Evolutionary conservation across 192 early-diverging fungal genomes (phyloP).

Genomic region (Coemansia umbellata): DNA sequence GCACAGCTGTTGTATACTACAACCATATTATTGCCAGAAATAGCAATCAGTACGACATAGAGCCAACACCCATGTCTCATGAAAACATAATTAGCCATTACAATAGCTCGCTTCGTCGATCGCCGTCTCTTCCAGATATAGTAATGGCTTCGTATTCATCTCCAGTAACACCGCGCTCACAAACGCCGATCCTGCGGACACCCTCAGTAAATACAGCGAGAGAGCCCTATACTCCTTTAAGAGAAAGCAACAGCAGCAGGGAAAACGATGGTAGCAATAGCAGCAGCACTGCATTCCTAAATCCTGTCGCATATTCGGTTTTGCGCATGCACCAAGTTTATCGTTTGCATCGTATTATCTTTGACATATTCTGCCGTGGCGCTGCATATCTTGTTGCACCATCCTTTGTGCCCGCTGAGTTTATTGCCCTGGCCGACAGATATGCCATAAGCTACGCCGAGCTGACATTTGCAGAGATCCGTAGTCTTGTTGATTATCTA

Average conservation of each 20-base stretch:
- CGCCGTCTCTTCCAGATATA: conserved; percentile 15
- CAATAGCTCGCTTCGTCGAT: conserved; percentile 17
- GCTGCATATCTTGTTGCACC: conserved; percentile 27
- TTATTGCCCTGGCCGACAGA: conserved; percentile 2
- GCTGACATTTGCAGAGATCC: conserved; percentile 22
- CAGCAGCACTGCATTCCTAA: neutral
- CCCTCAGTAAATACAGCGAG: neutral
- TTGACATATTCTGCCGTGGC: conserved; percentile 37
- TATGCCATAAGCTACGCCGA: conserved; percentile 25
- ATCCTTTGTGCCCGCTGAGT: conserved; percentile 16
- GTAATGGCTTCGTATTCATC: neutral
- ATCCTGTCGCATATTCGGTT: conserved; percentile 19
- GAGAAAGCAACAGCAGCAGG: neutral
- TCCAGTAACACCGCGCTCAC: neutral
- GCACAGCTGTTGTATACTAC: conserved; percentile 18
- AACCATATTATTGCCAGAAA: neutral
- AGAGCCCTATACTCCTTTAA: neutral
- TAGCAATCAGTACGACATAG: neutral
- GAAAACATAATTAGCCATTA: conserved; percentile 13
- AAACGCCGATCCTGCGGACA: neutral
- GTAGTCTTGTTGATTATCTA: conserved; percentile 11
- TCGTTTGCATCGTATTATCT: conserved; percentile 20
- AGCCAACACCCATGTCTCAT: conserved; percentile 9
- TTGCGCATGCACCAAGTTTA: conserved; percentile 36
- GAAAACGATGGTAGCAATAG: too few species aligned